Evolutionary conservation across 2,329 filamentous ascomycete species (phyloP).

Genomic region (Claviceps sp.): DNA sequence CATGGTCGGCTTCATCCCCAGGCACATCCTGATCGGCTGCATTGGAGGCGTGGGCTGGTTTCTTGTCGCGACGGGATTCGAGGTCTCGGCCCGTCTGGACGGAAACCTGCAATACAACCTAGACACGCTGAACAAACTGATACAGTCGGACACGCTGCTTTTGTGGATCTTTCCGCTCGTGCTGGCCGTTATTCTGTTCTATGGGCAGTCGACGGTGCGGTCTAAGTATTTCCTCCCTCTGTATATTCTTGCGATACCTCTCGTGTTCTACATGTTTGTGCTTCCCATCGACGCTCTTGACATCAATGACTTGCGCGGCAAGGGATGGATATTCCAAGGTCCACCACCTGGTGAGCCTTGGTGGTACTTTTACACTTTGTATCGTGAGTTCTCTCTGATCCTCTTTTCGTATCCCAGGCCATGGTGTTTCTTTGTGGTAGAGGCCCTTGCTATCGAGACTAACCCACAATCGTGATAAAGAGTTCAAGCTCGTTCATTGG

Average conservation of each 20-base stretch:
- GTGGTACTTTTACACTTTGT: slow-evolving; percentile 96
- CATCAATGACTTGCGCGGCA: slow-evolving; percentile 50
- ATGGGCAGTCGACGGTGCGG: slow-evolving; percentile 60
- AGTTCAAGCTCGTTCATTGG: slow-evolving; percentile 73
- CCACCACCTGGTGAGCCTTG: slow-evolving; percentile 79
- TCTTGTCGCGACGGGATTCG: slow-evolving; percentile 77
- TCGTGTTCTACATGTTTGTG: slow-evolving; percentile 68
- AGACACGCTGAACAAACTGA: slow-evolving; percentile 60
- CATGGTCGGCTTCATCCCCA: slow-evolving; percentile 90
- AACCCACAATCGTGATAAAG: slow-evolving; percentile 26
- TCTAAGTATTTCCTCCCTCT: slow-evolving; percentile 77
- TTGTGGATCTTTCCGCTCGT: slow-evolving; percentile 74
- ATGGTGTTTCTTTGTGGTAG: not conserved
- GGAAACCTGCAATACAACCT: slow-evolving; percentile 74
- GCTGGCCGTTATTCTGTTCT: slow-evolving; percentile 63
- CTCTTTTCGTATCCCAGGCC: not conserved
- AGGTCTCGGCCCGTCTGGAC: slow-evolving; percentile 80
- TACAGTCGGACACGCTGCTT: slow-evolving; percentile 58
- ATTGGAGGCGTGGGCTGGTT: slow-evolving; percentile 97
- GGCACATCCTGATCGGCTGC: slow-evolving; percentile 91
- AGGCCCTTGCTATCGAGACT: not conserved
- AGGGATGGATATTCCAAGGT: slow-evolving; percentile 85
- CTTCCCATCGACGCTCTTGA: slow-evolving; percentile 54
- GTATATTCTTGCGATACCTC: slow-evolving; percentile 70
- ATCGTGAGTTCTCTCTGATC: slow-evolving; percentile 44